A percentile compares a stretch with the other conserved stretches of the same genome.
Evolutionary conservation across 1,284 basidiomycete genomes (phyloP).

Genomic region (Crocinoboletus sp.): DNA sequence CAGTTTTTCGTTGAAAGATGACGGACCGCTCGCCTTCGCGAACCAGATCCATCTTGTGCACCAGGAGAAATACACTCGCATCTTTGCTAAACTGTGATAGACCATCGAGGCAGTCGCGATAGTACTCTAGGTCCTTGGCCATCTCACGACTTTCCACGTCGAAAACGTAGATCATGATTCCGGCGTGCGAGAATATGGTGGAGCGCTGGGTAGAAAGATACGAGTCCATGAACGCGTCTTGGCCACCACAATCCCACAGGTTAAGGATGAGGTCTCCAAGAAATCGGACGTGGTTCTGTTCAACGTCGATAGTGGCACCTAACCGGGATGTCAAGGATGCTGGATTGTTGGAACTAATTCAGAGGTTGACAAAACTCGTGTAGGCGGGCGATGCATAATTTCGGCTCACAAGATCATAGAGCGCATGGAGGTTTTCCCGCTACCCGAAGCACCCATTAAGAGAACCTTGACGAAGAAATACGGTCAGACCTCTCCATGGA

Average conservation of each 20-base stretch:
- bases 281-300: constrained; percentile 96
- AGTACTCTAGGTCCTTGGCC: constrained; percentile 82
- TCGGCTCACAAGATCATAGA: constrained; percentile 92
- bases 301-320: constrained; percentile 96
- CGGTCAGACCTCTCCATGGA: neutral
- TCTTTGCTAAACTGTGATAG: constrained; percentile 74
- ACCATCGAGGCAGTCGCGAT: constrained; percentile 80
- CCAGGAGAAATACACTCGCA: constrained; percentile 84
- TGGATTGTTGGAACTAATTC: constrained; percentile 83
- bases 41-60: constrained; percentile 96
- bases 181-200: constrained; percentile 94
- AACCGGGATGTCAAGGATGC: constrained; percentile 89
- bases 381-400: neutral
- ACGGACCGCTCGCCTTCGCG: constrained; percentile 51
- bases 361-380: neutral
- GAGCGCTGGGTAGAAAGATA: constrained; percentile 89
- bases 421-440: constrained; percentile 95
- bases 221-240: constrained; percentile 96
- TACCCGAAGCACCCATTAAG: constrained; percentile 92
- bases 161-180: constrained; percentile 97
- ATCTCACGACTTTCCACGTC: constrained; percentile 80
- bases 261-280: constrained; percentile 92
- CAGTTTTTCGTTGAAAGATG: constrained; percentile 64
- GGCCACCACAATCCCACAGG: constrained; percentile 98
- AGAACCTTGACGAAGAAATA: constrained; percentile 56